Evolutionary conservation across 23 red algal species (phyloP).

Genomic region (Cyanidioschyzon merolae): DNA sequence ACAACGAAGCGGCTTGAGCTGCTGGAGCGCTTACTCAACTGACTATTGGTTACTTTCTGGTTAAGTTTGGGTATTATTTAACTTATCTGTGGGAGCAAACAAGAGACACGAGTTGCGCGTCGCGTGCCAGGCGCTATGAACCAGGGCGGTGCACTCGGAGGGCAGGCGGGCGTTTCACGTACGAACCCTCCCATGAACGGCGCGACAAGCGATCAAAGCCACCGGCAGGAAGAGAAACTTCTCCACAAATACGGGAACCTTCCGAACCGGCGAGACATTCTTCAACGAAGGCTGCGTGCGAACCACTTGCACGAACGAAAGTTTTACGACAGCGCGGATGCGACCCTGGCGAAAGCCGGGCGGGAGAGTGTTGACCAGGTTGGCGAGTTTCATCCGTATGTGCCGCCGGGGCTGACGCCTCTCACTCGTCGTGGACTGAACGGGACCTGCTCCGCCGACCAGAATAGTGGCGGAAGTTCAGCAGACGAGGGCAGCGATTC

Average conservation of each 20-base stretch:
- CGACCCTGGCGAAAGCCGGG: conserved; percentile 26
- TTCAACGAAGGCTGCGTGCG: conserved; percentile 23
- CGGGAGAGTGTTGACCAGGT: conserved; percentile 23
- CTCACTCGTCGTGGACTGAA: background rate
- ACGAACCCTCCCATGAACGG: no score
- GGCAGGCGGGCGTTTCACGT: no score
- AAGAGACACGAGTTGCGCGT: no score
- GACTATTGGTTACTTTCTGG: no score
- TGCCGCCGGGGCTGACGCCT: conserved; percentile 6
- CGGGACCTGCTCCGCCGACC: background rate
- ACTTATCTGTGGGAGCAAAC: no score
- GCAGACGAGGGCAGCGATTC: background rate
- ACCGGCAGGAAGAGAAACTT: conserved; percentile 23
- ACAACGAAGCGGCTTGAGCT: no score
- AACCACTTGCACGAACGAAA: conserved; percentile 33
- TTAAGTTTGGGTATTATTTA: no score
- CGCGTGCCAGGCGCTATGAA: no score
- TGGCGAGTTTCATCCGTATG: conserved; percentile 22
- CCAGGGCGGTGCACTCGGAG: no score
- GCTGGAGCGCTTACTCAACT: no score
- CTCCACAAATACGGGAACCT: conserved; percentile 20
- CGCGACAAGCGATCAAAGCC: background rate
- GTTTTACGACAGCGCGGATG: conserved; percentile 32
- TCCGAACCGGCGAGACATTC: conserved; percentile 16
- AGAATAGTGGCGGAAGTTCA: background rate